Percentiles rank a stretch among this genome's conserved stretches.
Conservation (phyloP, 306 rosid species). For the Geum urbanum region DNA sequence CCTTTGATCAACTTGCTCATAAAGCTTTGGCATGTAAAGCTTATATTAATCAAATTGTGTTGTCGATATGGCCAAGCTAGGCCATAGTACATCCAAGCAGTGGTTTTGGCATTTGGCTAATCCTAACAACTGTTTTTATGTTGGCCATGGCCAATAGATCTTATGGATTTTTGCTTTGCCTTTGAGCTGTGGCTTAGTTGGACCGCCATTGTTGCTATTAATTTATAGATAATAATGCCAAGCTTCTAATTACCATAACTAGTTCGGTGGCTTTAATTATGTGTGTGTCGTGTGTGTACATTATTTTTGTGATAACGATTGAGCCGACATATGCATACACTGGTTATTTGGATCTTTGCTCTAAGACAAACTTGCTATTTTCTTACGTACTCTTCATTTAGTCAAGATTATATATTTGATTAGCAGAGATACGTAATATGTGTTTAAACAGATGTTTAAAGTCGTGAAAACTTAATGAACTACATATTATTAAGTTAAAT, state of each 20-base stretch:
- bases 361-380: neutral
- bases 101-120: neutral
- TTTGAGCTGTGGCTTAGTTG: neutral
- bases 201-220: slow-evolving; percentile 3
- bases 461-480: neutral
- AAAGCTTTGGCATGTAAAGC: too few relatives aligned
- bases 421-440: neutral
- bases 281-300: neutral
- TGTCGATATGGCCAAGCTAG: neutral
- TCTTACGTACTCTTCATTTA: too few relatives aligned
- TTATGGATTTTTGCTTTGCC: neutral
- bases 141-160: neutral
- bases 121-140: neutral
- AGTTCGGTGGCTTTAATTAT: neutral
- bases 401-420: neutral
- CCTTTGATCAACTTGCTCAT: neutral
- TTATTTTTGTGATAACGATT: neutral
- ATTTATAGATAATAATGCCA: neutral
- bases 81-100: neutral
- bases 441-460: neutral
- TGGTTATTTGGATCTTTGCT: neutral
- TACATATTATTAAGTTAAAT: neutral
- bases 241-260: neutral
- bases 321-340: neutral
- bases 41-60: neutral